Evolutionary conservation across 345 rosid species (phyloP).

Genomic region (Acer saccharum): DNA sequence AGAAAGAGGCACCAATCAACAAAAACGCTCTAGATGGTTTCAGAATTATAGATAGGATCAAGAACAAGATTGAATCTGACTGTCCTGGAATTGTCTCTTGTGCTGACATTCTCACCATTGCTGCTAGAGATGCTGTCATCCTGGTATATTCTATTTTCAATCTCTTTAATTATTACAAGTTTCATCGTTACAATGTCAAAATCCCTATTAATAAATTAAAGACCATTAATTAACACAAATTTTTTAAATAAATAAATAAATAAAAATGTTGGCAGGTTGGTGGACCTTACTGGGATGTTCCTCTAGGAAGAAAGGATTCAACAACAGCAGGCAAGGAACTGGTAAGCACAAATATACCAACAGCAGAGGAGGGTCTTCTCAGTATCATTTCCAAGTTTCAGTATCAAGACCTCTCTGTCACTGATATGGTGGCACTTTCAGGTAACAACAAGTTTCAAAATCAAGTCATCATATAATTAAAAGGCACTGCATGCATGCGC

Average conservation of each 20-base stretch:
- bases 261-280: constrained; percentile 57
- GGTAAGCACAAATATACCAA: constrained; percentile 53
- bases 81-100: constrained; percentile 93
- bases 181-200: too few species aligned
- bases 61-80: constrained; percentile 85
- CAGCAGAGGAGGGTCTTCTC: constrained; percentile 59
- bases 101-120: constrained; percentile 85
- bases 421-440: constrained; percentile 79
- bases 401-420: constrained; percentile 75
- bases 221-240: too few species aligned
- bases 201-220: too few species aligned
- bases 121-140: constrained; percentile 87
- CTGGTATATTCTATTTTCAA: constrained; percentile 45
- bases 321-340: constrained; percentile 63
- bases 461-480: not conserved
- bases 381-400: constrained; percentile 66
- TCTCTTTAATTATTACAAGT: not conserved
- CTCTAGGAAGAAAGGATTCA: constrained; percentile 91
- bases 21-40: constrained; percentile 64
- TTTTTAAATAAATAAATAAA: too few species aligned
- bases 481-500: not conserved
- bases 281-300: constrained; percentile 96
- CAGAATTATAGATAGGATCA: constrained; percentile 68
- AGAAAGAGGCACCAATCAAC: constrained; percentile 67
- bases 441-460: constrained; percentile 40